Evolutionary conservation across 2,329 filamentous ascomycete species (phyloP), one percentile per base, ranked within the genome.

Genomic region (Myriosclerotinia curreyana): DNA sequence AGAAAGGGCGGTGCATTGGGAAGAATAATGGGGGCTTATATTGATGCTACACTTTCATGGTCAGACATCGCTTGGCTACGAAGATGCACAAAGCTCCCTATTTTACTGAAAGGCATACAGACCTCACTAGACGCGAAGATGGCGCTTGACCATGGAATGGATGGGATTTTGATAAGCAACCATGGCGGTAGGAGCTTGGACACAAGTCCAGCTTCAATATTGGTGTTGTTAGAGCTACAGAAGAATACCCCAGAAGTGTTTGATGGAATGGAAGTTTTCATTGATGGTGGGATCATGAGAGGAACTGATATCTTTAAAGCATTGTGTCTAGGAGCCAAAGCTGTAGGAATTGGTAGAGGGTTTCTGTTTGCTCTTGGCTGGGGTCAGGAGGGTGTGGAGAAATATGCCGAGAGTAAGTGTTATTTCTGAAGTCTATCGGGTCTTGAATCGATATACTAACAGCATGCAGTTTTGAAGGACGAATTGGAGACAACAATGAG

Each of bases 101-200:
- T 91, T 78, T 77, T 87, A 68, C 56, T 91, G 34, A 92, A 91
- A 74, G 88, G 88, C 0, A 83, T 92, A n/a, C 87, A 91, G 76
- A 84, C 82, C 17, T 82, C 84, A 0, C 78, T 79, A 49, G 89
- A 92, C 74, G 88, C 88, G 17, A 77, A 80, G 60, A 80, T 78
- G 68, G 85, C 85, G 2, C 79, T 86, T 44, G 80, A 87, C 60
- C 71, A 80, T 15, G 87, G 86, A 0, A 82, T 84, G 3, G 84
- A 91, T 68, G 88, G 85, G 0, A 88, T 92, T 55, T 81, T 91
- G 1, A 78, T 91, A 1, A 84, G 81, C 17, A 92, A 92, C 69
- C 89, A 92, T 72, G 89, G 88, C 1, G 88, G 88, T 0, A 75
- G 88, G 48, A 80, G 76, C 60, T 71, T 81, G 1, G 81, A 84